phyloP scores from a whole-genome alignment of 2,329 filamentous ascomycete genomes.

The Botrytis hyacinthi region DNA sequence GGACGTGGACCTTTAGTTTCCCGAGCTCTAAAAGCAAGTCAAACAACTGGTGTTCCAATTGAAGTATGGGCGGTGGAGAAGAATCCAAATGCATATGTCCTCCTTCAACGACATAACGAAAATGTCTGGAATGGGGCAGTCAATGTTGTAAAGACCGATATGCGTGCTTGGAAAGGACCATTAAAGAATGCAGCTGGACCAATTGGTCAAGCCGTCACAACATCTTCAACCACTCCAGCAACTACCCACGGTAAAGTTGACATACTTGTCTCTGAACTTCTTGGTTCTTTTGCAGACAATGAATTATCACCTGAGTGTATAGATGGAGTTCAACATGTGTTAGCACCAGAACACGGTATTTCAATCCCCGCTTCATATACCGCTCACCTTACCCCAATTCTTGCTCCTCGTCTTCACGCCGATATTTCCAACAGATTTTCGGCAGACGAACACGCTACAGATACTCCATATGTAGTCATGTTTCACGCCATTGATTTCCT shows the following conservation, averaged over 20 bases:
- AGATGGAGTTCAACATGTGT: conserved; percentile 88
- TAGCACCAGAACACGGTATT: conserved; percentile 76
- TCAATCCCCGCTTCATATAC: conserved; percentile 94
- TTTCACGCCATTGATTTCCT: conserved; percentile 87
- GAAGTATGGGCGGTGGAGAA: conserved; percentile 94
- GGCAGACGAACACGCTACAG: conserved; percentile 69
- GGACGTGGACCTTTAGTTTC: conserved; percentile 91
- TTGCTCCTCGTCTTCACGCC: conserved; percentile 79
- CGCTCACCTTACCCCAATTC: conserved; percentile 87
- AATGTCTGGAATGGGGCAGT: conserved; percentile 77
- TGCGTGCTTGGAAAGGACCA: conserved; percentile 94
- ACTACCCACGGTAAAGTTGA: conserved; percentile 69
- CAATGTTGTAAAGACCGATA: conserved; percentile 90
- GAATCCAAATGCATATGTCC: conserved; percentile 95
- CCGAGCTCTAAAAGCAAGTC: conserved; percentile 77
- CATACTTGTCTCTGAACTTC: conserved; percentile 88
- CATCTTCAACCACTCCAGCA: conserved; percentile 40
- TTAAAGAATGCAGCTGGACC: conserved; percentile 41
- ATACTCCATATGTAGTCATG: conserved; percentile 94
- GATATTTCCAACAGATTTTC: conserved; percentile 66
- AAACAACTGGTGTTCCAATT: conserved; percentile 71
- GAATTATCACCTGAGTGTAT: conserved; percentile 95
- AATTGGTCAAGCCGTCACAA: conserved; percentile 41
- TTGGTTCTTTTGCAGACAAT: conserved; percentile 95
- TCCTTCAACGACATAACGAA: conserved; percentile 82